Evolutionary conservation across 192 early-diverging fungal genomes (phyloP).

Genomic region (Coemansia sp.): DNA sequence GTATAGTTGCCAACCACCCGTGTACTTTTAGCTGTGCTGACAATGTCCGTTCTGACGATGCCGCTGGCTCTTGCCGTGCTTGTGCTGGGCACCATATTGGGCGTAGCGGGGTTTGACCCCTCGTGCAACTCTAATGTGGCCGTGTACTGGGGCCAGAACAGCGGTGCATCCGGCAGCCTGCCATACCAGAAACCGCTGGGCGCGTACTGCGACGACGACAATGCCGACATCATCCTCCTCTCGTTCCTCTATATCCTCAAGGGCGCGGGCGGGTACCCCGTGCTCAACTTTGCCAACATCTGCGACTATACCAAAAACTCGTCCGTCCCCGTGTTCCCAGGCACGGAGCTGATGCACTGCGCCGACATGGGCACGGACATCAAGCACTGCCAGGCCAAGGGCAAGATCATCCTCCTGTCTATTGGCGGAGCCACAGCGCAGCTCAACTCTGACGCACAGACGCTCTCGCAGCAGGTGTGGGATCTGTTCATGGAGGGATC

Average conservation of each 20-base stretch:
- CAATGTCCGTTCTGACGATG: too few species aligned
- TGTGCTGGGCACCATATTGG: conserved; percentile 3
- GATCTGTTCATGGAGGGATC: conserved; percentile 68
- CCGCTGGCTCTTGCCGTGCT: neutral
- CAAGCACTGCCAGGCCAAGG: conserved; percentile 63
- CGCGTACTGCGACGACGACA: conserved; percentile 54
- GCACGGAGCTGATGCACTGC: conserved; percentile 64
- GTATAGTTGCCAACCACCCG: too few species aligned
- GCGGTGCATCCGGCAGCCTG: conserved; percentile 39
- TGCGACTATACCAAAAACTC: conserved; percentile 51
- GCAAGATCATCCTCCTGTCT: conserved; percentile 69
- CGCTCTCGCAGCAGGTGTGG: conserved; percentile 70
- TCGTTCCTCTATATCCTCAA: conserved; percentile 68
- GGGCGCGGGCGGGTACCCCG: conserved; percentile 53
- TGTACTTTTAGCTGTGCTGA: too few species aligned
- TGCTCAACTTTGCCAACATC: conserved; percentile 65
- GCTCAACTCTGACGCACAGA: conserved; percentile 52
- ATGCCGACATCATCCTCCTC: conserved; percentile 53
- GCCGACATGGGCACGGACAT: conserved; percentile 64
- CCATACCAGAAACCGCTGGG: conserved; percentile 49
- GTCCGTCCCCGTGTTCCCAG: conserved; percentile 49
- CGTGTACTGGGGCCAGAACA: conserved; percentile 58
- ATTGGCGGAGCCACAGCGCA: conserved; percentile 65
- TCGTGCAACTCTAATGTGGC: conserved; percentile 52
- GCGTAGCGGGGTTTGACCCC: conserved; percentile 41